Base-by-base conservation (phyloP, 1,284 basidiomycete species). In the Apiotrichum brassicae region DNA sequence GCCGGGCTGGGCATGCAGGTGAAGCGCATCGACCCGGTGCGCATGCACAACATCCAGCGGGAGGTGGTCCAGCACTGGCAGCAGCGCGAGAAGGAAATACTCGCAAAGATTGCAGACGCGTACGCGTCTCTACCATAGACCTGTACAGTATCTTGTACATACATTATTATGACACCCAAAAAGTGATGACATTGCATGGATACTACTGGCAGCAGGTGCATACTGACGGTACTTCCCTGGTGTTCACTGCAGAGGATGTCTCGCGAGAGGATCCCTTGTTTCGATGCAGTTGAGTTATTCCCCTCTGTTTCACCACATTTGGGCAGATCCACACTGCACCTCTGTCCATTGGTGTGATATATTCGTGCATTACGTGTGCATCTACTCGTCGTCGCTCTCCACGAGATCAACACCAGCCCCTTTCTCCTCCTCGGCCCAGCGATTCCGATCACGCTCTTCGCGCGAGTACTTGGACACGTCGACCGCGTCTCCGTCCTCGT, bases 401-500 rank as follows among this genome's bases (percentile, higher is more conserved):
- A 22, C 48, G 11, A 56, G 43, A 4, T 38, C 43, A 18, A 56
- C 39, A 18, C 44, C 43, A 8, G 37, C 46, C 39, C 64, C 65
- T 26, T 61, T 61, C 46, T 81, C 79, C 43, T 82, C 81, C 43
- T 80, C 78, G 19, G 80, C 79, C 45, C 85, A 79, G 42, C 85
- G 81, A 53, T 84, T 79, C 33, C 77, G 77, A 50, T 78, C 78
- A 47, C 76, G 70, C 54, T 73, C 76, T 43, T 77, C 78, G 55
- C 91, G 79, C 56, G 90, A 85, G 65, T 91, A 95, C 69, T 91
- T 84, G 60, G 82, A 86, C 64, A 87, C 71, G 68, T 94, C 91
- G 45, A 94, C 87, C 26, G 87, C 89, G 33, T 84, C 81, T 25
- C 82, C 91, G 66, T 94, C 91, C 68, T 93, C 74, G 49, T 85